Evolutionary conservation across 2,329 filamentous ascomycete species (phyloP).

Genomic region (Drechslerella dactyloides): DNA sequence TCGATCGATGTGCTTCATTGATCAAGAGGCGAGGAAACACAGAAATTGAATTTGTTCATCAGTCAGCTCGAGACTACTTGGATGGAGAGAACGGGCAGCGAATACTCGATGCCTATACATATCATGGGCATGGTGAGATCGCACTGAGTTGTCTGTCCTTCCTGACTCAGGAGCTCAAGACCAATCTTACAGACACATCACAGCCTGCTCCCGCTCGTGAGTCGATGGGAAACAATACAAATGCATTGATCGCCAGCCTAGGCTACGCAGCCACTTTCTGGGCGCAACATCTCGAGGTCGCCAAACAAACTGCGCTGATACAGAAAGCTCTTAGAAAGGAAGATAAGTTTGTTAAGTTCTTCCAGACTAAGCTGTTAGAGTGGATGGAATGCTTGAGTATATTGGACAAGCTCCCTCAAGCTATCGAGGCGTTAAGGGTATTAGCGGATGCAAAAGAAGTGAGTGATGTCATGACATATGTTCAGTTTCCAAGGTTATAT

Average conservation of each 20-base stretch:
- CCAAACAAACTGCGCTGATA: constrained; percentile 32
- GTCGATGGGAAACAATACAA: constrained; percentile 29
- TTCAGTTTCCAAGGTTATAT: no score
- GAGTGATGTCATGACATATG: constrained; percentile 35
- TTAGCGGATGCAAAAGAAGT: constrained; percentile 47
- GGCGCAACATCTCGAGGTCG: constrained; percentile 52
- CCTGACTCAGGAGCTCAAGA: constrained; percentile 53
- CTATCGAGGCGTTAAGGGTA: constrained; percentile 48
- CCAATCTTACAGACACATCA: constrained; percentile 54
- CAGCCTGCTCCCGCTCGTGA: constrained; percentile 52
- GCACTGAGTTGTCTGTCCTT: constrained; percentile 53
- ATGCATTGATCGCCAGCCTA: constrained; percentile 34
- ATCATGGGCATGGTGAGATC: constrained; percentile 51
- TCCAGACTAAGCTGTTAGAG: constrained; percentile 54
- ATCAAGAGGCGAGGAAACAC: constrained; percentile 49
- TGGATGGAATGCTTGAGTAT: constrained; percentile 56
- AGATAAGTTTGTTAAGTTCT: constrained; percentile 51
- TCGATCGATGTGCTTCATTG: constrained; percentile 55
- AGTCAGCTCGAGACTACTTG: constrained; percentile 56
- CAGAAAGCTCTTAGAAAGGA: constrained; percentile 16
- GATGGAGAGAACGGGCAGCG: constrained; percentile 45
- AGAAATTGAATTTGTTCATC: constrained; percentile 55
- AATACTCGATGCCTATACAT: constrained; percentile 50
- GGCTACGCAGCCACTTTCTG: constrained; percentile 55
- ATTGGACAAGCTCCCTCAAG: constrained; percentile 50